Evolutionary conservation across 257 asterid species (phyloP), one percentile per base, ranked within the genome.

Genomic region (Solanum sparsipilum): DNA sequence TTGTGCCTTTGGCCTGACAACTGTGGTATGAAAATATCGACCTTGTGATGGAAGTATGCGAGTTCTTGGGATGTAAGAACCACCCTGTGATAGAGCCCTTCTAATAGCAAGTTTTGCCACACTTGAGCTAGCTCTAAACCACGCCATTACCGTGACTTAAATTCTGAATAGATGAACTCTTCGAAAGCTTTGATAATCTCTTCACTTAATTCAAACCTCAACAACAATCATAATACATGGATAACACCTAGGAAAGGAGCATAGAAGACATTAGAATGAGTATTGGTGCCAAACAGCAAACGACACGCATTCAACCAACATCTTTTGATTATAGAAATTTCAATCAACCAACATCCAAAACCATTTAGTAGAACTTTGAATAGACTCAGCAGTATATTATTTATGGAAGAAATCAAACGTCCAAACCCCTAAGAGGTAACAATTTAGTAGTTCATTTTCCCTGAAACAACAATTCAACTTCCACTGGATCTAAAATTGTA

Each of bases 71-170:
- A 85, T 46, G 18, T 88, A 75, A 78, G 89, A 34, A 41, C 87
- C 79, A 68, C 89, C 83, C 71, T 88, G 91, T 9, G 87, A 90
- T 38, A 90, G 52, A 84, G 88, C 68, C 87, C 91, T 88, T 84
- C 89, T 86, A 70, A 90, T 82, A 34, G 90, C 88, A 90, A 90
- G 82, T 83, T 85, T 90, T 88, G 91, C 91, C 60, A 88, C 89
- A 88, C 84, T 86, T 39, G 87, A 88, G 75, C 90, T 88, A 68
- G 86, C 89, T 88, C 91, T 90, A 70, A 85, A 90, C 91, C 91
- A 90, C 52, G 88, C 39, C 91, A 90, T 90, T 63, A 58, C 84
- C 7, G 58, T 48, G 21, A 68, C 18, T 67, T 34, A 48, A 46
- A 36, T 52, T n/a, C 72, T 82, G 41, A 70, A 34, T 29, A 39